Percentiles rank a stretch among this genome's conserved stretches.
These are phyloP conservation scores for Fomitopsis betulina DNA, from an alignment of 1,284 basidiomycete genomes.

Conservation along the genomic window DNA sequence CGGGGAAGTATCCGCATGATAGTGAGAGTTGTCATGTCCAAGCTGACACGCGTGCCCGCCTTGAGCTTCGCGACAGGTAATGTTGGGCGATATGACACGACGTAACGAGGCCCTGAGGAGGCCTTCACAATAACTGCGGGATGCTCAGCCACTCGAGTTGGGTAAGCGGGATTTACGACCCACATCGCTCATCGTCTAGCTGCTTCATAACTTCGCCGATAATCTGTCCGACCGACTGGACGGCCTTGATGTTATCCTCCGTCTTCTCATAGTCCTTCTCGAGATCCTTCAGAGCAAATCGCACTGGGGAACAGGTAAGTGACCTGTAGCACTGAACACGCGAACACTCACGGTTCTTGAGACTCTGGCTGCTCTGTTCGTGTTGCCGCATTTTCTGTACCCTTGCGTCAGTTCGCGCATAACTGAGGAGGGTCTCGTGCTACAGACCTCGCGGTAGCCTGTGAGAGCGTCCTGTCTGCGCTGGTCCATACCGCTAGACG, in stretches of 20 bases:
- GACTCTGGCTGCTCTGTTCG: conserved; percentile 73
- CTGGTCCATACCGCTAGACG: conserved; percentile 25
- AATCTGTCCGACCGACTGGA: conserved; percentile 98
- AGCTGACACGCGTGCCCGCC: conserved; percentile 90
- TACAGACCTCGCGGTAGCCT: conserved; percentile 20
- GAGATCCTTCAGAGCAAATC: conserved; percentile 83
- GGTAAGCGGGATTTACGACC: conserved; percentile 27
- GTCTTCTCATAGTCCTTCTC: conserved; percentile 93
- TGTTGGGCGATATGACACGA: conserved; percentile 96
- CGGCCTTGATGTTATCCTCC: conserved; percentile 98
- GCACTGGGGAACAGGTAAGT: conserved; percentile 40
- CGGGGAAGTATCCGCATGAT: conserved; percentile 98
- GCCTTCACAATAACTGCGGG: conserved; percentile 95
- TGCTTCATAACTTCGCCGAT: conserved; percentile 99
- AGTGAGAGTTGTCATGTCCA: conserved; percentile 99
- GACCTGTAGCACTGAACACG: not conserved
- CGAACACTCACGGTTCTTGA: conserved; percentile 75
- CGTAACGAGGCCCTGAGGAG: conserved; percentile 96
- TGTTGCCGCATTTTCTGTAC: conserved; percentile 87
- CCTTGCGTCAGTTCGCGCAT: not conserved
- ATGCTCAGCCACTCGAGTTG: not conserved
- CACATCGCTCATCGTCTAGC: conserved; percentile 96
- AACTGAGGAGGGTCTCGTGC: not conserved
- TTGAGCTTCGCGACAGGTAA: conserved; percentile 94
- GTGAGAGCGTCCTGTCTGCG: conserved; percentile 24